phyloP scores from a whole-genome alignment of 2,329 filamentous ascomycete species.

The Fusarium sacchari region DNA sequence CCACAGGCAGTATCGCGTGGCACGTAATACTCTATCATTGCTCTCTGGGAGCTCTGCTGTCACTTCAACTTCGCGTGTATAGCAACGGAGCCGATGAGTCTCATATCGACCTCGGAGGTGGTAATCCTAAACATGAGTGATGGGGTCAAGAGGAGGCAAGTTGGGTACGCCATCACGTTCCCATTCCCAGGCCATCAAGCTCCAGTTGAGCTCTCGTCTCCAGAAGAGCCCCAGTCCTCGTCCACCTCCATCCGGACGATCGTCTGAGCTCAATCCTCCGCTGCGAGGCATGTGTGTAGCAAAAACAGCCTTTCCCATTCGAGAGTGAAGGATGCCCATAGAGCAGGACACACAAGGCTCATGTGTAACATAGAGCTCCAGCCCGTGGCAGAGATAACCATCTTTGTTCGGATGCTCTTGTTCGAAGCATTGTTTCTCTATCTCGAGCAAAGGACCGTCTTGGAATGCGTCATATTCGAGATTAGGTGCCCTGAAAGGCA shows the following conservation, averaged over 20 bases:
- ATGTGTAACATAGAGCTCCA: constrained; percentile 94
- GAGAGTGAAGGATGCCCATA: constrained; percentile 94
- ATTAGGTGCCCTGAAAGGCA: constrained; percentile 50
- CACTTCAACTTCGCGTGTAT: constrained; percentile 14
- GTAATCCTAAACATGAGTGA: constrained; percentile 62
- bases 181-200: constrained; percentile 83
- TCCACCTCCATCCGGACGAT: constrained; percentile 65
- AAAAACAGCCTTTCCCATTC: constrained; percentile 89
- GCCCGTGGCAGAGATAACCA: constrained; percentile 91
- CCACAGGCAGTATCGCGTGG: constrained; percentile 19
- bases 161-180: constrained; percentile 57
- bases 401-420: constrained; percentile 74
- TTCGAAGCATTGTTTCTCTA: constrained; percentile 71
- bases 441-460: constrained; percentile 72
- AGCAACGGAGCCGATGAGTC: constrained; percentile 42
- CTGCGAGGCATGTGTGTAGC: constrained; percentile 80
- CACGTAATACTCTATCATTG: constrained; percentile 30
- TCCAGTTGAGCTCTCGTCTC: constrained; percentile 86
- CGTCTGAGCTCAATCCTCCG: constrained; percentile 84
- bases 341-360: constrained; percentile 97
- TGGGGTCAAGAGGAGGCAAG: constrained; percentile 56
- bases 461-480: constrained; percentile 72
- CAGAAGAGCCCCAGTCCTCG: constrained; percentile 75
- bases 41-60: constrained; percentile 20
- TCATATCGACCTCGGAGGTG: constrained; percentile 52